Percentiles rank a stretch among this genome's conserved stretches.
These are phyloP conservation scores for Talaromyces sp. DNA, from an alignment of 2,329 filamentous ascomycete genomes.

Conservation along the genomic window DNA sequence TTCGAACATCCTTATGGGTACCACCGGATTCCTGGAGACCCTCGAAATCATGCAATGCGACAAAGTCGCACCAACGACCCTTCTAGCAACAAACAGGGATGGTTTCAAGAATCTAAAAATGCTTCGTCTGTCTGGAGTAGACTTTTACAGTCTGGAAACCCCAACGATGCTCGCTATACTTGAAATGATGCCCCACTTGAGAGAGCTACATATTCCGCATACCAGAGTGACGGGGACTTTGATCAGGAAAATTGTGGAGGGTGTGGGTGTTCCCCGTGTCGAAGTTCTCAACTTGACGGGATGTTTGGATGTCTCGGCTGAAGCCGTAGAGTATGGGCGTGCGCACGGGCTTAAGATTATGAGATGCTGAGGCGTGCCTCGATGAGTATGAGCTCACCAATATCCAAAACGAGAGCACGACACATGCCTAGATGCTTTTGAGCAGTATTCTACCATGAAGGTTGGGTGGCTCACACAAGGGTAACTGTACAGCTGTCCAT, in stretches of 20 bases:
- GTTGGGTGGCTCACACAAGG: neutral
- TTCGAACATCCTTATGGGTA: neutral
- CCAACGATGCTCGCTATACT: slow-evolving; percentile 22
- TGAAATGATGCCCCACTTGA: slow-evolving; percentile 27
- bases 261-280: slow-evolving; percentile 18
- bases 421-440: neutral
- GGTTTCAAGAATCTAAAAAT: slow-evolving; percentile 25
- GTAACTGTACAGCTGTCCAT: neutral
- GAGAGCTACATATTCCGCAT: slow-evolving; percentile 32
- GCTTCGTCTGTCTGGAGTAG: slow-evolving; percentile 26
- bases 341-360: slow-evolving; percentile 20
- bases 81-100: neutral
- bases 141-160: slow-evolving; percentile 28
- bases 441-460: neutral
- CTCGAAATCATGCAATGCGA: slow-evolving; percentile 10
- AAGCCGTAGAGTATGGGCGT: slow-evolving; percentile 35
- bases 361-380: slow-evolving; percentile 1
- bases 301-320: slow-evolving; percentile 32
- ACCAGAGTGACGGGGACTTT: slow-evolving; percentile 35
- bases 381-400: neutral
- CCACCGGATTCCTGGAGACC: neutral
- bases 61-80: neutral
- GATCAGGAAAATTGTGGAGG: slow-evolving; percentile 29
- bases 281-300: slow-evolving; percentile 27
- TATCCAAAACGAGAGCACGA: neutral